A percentile compares a stretch with the other conserved stretches of the same genome.
These are phyloP conservation scores for Alnus glutinosa DNA, from an alignment of 306 rosid species.

Conservation along the genomic window DNA sequence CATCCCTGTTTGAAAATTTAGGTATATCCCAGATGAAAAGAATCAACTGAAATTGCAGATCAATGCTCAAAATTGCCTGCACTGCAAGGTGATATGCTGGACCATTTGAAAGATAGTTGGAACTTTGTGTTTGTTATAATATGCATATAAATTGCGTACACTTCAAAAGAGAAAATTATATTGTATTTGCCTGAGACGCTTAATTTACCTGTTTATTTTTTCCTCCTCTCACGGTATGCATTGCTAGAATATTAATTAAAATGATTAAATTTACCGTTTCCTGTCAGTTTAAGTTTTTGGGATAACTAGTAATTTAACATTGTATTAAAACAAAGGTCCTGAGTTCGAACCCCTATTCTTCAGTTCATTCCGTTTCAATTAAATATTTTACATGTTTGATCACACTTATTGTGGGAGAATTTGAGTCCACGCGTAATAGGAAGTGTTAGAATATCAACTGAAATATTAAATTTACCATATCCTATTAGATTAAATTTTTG, in stretches of 20 bases:
- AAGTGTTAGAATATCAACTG: no score
- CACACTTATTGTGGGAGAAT: no score
- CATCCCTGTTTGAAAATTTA: slow-evolving; percentile 30
- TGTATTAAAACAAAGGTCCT: no score
- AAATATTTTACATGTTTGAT: no score
- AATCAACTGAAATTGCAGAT: slow-evolving; percentile 72
- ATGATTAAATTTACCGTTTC: no score
- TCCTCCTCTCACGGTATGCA: not conserved
- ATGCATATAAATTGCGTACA: not conserved
- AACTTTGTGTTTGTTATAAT: not conserved
- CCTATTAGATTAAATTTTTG: no score
- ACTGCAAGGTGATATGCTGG: slow-evolving; percentile 77
- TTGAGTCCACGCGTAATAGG: no score
- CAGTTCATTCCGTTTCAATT: no score
- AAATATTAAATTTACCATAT: no score
- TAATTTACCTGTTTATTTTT: not conserved
- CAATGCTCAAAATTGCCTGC: slow-evolving; percentile 93
- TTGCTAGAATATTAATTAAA: not conserved
- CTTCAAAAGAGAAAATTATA: not conserved
- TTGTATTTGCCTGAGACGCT: not conserved
- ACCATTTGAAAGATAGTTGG: slow-evolving; percentile 10
- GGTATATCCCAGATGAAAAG: slow-evolving; percentile 67
- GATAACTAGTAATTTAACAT: no score
- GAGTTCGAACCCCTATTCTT: no score
- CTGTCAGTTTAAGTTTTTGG: no score